These are phyloP conservation scores for Exophiala aquamarina DNA, from an alignment of 2,329 filamentous ascomycete genomes.

Conservation along the genomic window DNA sequence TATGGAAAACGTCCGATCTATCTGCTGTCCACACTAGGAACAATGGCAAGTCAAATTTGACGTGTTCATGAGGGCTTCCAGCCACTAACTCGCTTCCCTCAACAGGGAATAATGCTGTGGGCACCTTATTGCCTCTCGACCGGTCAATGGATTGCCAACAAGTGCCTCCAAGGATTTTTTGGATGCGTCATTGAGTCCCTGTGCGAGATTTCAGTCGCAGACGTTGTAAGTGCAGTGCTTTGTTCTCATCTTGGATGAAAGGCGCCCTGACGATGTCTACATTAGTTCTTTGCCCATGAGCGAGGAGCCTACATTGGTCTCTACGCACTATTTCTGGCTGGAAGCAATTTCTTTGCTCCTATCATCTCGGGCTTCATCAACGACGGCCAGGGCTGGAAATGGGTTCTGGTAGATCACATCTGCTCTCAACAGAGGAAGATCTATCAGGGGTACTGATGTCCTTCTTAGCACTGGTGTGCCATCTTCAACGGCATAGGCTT, in stretches of 20 bases:
- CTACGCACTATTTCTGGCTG: constrained; percentile 20
- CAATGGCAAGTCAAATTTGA: constrained; percentile 32
- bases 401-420: constrained; percentile 20
- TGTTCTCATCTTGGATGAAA: constrained; percentile 39
- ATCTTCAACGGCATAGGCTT: constrained; percentile 16
- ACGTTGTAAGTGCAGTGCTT: constrained; percentile 47
- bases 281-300: constrained; percentile 37
- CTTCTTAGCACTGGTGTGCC: constrained; percentile 16
- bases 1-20: constrained; percentile 39
- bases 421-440: background rate
- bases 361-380: constrained; percentile 23
- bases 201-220: constrained; percentile 47
- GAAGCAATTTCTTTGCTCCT: constrained; percentile 20
- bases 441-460: background rate
- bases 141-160: constrained; percentile 50
- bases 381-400: constrained; percentile 25
- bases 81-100: constrained; percentile 31
- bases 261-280: constrained; percentile 37
- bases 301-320: constrained; percentile 22
- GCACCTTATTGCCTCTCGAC: constrained; percentile 44
- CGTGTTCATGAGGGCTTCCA: constrained; percentile 44
- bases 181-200: constrained; percentile 51
- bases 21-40: constrained; percentile 29
- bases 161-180: constrained; percentile 49
- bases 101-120: constrained; percentile 43